These are phyloP conservation scores for Colletotrichum tamarilloi DNA, from an alignment of 2,329 filamentous ascomycete species.

Conservation along the genomic window DNA sequence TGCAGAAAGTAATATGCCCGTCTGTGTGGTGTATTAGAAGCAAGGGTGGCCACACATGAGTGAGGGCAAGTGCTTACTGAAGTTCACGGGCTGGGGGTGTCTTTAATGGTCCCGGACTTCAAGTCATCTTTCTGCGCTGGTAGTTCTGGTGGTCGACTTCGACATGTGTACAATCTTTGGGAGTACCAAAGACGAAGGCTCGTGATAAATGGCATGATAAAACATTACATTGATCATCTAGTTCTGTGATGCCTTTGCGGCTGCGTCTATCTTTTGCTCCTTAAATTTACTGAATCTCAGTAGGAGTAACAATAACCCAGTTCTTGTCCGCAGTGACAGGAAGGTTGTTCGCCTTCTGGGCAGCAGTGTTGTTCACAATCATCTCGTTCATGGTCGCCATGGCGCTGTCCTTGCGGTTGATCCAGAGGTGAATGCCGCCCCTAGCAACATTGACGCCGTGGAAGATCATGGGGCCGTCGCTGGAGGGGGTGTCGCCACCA, in stretches of 20 bases:
- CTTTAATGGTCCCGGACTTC: no score
- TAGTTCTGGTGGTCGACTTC: no score
- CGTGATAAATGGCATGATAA: no score
- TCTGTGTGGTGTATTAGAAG: no score
- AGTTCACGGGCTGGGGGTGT: no score
- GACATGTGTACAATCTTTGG: no score
- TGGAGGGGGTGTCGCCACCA: conserved; percentile 55
- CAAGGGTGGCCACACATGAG: no score
- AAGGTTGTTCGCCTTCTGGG: conserved; percentile 48
- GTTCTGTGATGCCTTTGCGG: neutral
- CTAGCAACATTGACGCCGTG: conserved; percentile 54
- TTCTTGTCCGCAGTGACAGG: conserved; percentile 56
- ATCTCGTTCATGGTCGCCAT: conserved; percentile 49
- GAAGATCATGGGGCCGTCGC: conserved; percentile 57
- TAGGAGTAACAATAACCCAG: conserved; percentile 54
- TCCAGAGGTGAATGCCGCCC: conserved; percentile 54
- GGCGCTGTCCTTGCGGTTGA: conserved; percentile 51
- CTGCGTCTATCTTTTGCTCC: neutral
- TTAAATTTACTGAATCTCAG: conserved; percentile 47
- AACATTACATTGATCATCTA: neutral
- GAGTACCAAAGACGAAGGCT: no score
- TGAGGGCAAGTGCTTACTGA: no score
- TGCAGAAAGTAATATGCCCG: no score
- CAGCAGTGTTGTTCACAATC: conserved; percentile 47
- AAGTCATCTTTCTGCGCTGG: no score